phyloP scores from a whole-genome alignment of 805 yeast genomes.

The Schwanniomyces sp. region DNA sequence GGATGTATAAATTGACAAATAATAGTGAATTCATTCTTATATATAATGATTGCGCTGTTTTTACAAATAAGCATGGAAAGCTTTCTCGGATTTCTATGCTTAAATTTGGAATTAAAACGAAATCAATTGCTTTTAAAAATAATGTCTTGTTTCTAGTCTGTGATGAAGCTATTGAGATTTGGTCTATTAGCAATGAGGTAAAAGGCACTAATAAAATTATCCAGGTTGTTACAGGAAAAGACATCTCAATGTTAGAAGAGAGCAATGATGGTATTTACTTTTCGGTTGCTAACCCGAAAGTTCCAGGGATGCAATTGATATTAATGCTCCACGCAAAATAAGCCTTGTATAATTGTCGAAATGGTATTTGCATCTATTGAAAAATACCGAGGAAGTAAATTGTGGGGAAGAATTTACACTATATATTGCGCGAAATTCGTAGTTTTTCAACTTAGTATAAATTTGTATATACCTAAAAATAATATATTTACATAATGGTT shows the following conservation, averaged over 20 bases:
- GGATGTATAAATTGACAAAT: slow-evolving; percentile 61
- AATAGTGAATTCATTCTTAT: slow-evolving; percentile 57
- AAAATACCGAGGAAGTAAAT: background rate
- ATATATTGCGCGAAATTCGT: background rate
- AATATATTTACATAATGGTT: slow-evolving; percentile 26
- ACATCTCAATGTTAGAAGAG: slow-evolving; percentile 38
- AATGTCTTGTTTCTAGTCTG: slow-evolving; percentile 48
- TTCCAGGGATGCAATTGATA: slow-evolving; percentile 61
- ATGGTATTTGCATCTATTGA: background rate
- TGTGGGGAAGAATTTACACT: slow-evolving; percentile 1
- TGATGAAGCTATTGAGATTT: slow-evolving; percentile 69
- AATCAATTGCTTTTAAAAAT: slow-evolving; percentile 30
- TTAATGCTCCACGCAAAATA: slow-evolving; percentile 22
- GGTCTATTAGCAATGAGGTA: slow-evolving; percentile 52
- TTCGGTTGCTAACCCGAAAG: slow-evolving; percentile 64
- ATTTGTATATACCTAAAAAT: background rate
- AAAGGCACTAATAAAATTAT: slow-evolving; percentile 47
- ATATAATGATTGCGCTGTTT: slow-evolving; percentile 70
- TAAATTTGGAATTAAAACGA: slow-evolving; percentile 42
- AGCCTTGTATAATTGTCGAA: background rate
- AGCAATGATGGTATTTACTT: slow-evolving; percentile 19
- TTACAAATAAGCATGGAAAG: slow-evolving; percentile 59
- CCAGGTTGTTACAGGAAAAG: slow-evolving; percentile 75
- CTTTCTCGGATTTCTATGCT: slow-evolving; percentile 46
- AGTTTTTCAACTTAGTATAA: background rate